Base-by-base conservation (phyloP, 2,329 filamentous ascomycete genomes). In the Pseudogymnoascus sp. region DNA sequence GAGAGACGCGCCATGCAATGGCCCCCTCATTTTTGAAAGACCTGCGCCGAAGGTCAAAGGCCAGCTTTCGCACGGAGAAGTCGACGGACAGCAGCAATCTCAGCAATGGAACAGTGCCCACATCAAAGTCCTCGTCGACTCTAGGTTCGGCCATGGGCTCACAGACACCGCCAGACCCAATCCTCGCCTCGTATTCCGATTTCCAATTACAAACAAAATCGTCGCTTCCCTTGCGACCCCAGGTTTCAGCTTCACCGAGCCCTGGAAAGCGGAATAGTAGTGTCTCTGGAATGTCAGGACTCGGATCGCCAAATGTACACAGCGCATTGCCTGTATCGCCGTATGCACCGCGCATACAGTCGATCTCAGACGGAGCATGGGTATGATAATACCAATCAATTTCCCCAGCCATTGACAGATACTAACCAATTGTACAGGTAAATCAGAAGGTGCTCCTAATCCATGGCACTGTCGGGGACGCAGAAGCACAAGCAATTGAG, bases 371-470 rank as follows among this genome's bases (percentile, higher is more conserved):
- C 68, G 90, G 89, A 69, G 87, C 90, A 65, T 96, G 92, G 90
- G 92, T 96, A 83, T 71, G 87, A 79, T 36, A 21, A 61, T 57
- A 37, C 21, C 19, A 19, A 31, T 37, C 19, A 19, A 31, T 39
- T 60, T 3, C 28, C 45, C 10, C 14, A n/a, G 45, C 45, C 45
- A 51, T 60, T 39, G 57, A 41, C 8, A 61, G 62, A 60, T 67
- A 57, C 73, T 74, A 64, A 75, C 69, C 68, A 31, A 16, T 43
- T 60, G 36, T 39, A 62, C 69, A 96, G 92, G 91, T 96, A 19
- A 91, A 96, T 73, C 92, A 97, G 79, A 97, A 96, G 74, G 84
- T 96, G 7, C 81, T 97, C 19, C 83, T 95, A 23, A 81, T 97
- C 57, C 86, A 88, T 71, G 93, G 93, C 61, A 87, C 90, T 60